Evolutionary conservation across 768 basidiomycete species (phyloP).

Genomic region (Tulasnella sp.): DNA sequence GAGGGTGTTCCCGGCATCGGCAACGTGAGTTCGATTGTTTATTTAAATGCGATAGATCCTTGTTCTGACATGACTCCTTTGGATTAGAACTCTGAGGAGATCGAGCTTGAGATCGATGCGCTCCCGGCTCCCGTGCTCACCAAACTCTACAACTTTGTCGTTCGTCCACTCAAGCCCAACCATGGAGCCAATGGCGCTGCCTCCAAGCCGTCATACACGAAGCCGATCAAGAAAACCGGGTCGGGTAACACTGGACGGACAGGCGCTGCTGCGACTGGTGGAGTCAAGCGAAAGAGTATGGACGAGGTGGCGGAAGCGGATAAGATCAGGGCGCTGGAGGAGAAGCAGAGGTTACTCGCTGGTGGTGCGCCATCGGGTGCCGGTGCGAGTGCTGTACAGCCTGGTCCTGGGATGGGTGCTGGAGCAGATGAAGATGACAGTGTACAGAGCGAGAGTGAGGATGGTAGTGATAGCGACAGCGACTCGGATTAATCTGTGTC

Average conservation of each 20-base stretch:
- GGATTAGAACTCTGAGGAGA: constrained; percentile 83
- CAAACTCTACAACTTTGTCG: constrained; percentile 91
- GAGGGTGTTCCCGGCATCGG: constrained; percentile 69
- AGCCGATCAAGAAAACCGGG: constrained; percentile 28
- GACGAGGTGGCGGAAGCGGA: constrained; percentile 93
- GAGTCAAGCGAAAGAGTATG: constrained; percentile 89
- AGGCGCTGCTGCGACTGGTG: constrained; percentile 71
- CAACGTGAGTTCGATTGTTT: constrained; percentile 52
- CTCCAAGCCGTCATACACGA: constrained; percentile 14
- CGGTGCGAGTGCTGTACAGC: constrained; percentile 27
- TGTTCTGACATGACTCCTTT: not conserved
- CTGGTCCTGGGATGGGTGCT: constrained; percentile 17
- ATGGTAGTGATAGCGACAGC: constrained; percentile 11
- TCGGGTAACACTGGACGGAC: constrained; percentile 38
- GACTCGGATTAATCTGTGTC: constrained; percentile 10
- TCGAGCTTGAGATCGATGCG: constrained; percentile 94
- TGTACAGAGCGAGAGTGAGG: constrained; percentile 1
- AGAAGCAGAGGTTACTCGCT: constrained; percentile 76
- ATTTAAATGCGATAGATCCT: not conserved
- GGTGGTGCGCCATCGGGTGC: constrained; percentile 25
- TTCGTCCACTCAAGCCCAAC: constrained; percentile 45
- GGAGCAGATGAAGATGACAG: constrained; percentile 15
- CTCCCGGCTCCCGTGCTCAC: constrained; percentile 78
- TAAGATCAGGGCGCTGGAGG: constrained; percentile 86
- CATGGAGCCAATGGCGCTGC: constrained; percentile 15